Conservation (phyloP, 2,329 filamentous ascomycete genomes). For the Laburnicola sp. region DNA sequence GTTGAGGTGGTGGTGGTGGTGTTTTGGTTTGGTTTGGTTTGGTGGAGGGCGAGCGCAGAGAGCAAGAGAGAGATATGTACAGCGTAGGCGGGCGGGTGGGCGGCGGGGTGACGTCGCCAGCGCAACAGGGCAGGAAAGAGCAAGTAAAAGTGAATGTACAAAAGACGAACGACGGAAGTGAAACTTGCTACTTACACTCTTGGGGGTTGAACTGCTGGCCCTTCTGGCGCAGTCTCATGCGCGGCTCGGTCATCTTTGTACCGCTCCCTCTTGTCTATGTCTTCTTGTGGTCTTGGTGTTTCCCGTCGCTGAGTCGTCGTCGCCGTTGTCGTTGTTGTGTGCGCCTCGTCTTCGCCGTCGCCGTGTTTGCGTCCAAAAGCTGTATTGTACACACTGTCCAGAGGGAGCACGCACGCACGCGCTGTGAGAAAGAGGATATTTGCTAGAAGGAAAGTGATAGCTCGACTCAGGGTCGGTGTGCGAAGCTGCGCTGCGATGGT, state of each 20-base stretch:
- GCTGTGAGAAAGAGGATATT: no score
- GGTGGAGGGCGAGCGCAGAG: neutral
- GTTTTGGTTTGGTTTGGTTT: neutral
- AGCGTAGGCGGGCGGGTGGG: slow-evolving; percentile 9
- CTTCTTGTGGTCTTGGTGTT: slow-evolving; percentile 11
- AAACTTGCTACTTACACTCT: slow-evolving; percentile 41
- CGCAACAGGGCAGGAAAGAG: no score
- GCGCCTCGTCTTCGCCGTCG: no score
- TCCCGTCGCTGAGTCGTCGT: slow-evolving; percentile 10
- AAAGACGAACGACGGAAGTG: neutral
- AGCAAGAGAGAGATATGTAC: neutral
- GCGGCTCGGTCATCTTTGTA: slow-evolving; percentile 52
- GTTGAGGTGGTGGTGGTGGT: neutral
- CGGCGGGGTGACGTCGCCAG: neutral
- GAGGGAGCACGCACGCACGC: no score
- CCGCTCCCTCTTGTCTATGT: neutral
- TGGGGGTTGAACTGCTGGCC: slow-evolving; percentile 51
- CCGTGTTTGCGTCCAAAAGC: no score
- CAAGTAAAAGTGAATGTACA: no score
- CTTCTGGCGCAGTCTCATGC: slow-evolving; percentile 53
- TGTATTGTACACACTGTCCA: no score
- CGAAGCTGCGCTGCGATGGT: no score
- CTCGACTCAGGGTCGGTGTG: no score
- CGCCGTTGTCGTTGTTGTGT: no score
- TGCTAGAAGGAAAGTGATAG: no score